These are phyloP conservation scores for Carpinus viminea DNA, from an alignment of 306 rosid genomes.

Conservation along the genomic window DNA sequence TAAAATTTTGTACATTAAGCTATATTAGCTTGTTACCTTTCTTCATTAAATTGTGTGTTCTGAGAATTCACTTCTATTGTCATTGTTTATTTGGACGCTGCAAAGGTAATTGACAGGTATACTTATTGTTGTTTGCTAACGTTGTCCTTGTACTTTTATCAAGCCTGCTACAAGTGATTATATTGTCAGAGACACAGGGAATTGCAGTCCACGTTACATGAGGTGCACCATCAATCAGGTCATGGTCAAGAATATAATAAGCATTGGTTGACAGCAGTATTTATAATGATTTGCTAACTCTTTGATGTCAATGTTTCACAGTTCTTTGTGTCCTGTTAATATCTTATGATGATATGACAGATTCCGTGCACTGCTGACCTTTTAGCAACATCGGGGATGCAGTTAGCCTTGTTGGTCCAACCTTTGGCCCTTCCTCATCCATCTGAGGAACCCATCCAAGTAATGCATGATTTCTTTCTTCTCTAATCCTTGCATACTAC, in stretches of 20 bases:
- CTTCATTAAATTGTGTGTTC: slow-evolving; percentile 6
- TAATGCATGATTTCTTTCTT: slow-evolving; percentile 31
- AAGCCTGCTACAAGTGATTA: slow-evolving; percentile 97
- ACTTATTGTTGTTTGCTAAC: slow-evolving; percentile 20
- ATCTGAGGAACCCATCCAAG: slow-evolving; percentile 95
- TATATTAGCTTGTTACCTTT: slow-evolving; percentile 3
- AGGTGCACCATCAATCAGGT: slow-evolving; percentile 99
- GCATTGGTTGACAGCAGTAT: not conserved
- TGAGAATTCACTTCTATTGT: slow-evolving; percentile 19
- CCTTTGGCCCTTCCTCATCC: slow-evolving; percentile 97
- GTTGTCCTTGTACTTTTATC: slow-evolving; percentile 21
- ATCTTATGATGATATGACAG: slow-evolving; percentile 47
- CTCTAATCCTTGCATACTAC: not conserved
- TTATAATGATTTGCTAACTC: no score
- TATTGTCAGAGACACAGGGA: slow-evolving; percentile 84
- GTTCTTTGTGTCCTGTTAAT: slow-evolving; percentile 12
- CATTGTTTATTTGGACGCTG: slow-evolving; percentile 9
- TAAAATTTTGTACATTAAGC: not conserved
- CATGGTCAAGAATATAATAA: slow-evolving; percentile 27
- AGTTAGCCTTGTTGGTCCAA: slow-evolving; percentile 90
- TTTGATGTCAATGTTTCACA: slow-evolving; percentile 25
- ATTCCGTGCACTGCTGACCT: slow-evolving; percentile 90
- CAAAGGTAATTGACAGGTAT: slow-evolving; percentile 21
- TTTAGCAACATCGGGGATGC: slow-evolving; percentile 93
- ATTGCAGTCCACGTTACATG: slow-evolving; percentile 99